Percentiles rank a stretch among this genome's conserved stretches.
Conservation (phyloP, 305 asterid genomes). For the Caryopteris hybrid region DNA sequence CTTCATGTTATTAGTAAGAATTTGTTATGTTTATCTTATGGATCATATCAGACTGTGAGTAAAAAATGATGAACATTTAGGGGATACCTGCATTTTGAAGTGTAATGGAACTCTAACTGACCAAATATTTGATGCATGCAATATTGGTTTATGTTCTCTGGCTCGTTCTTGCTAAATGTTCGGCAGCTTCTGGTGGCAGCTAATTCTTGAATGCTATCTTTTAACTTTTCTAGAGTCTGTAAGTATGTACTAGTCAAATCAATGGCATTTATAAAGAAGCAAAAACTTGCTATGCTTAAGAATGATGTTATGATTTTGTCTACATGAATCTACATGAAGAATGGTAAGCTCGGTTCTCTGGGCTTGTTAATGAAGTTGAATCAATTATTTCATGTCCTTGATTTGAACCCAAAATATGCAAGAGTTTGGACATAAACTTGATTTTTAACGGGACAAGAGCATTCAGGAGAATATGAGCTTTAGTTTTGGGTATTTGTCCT, state of each 20-base stretch:
- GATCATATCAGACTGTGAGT: neutral
- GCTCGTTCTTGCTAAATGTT: neutral
- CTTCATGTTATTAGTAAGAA: neutral
- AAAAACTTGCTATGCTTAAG: neutral
- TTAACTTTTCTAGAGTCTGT: neutral
- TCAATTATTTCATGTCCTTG: neutral
- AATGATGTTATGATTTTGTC: neutral
- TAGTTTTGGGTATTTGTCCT: neutral
- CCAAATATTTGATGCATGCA: slow-evolving; percentile 5
- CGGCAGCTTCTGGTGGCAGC: neutral
- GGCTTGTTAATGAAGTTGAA: neutral
- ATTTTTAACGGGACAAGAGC: neutral
- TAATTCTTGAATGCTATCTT: neutral
- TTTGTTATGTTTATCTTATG: slow-evolving; percentile 4
- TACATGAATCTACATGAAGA: neutral
- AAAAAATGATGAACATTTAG: neutral
- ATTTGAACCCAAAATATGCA: neutral
- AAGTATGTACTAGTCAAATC: neutral
- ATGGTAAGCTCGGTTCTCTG: neutral
- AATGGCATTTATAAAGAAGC: neutral
- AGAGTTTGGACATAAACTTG: neutral
- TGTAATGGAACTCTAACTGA: neutral
- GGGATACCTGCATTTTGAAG: slow-evolving; percentile 1
- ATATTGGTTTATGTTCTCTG: neutral
- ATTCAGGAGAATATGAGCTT: neutral